These are phyloP conservation scores for Patellifolia procumbens DNA, from an alignment of 179 eudicot genomes.

Conservation along the genomic window DNA sequence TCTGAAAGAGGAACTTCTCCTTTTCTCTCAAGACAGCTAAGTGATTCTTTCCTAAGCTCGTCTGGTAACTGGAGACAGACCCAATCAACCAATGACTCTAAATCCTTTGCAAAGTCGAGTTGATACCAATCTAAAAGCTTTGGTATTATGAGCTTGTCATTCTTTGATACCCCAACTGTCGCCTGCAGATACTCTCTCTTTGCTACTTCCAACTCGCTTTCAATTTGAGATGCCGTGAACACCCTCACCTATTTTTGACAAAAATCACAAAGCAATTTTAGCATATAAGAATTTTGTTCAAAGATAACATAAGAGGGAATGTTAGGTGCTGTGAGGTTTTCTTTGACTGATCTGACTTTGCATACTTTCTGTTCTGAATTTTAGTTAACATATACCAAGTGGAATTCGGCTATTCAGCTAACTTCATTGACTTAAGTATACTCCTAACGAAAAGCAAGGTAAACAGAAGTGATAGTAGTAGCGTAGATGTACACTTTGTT, in stretches of 20 bases:
- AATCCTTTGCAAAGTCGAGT: slow-evolving; percentile 79
- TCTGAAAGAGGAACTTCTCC: slow-evolving; percentile 46
- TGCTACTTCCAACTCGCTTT: slow-evolving; percentile 75
- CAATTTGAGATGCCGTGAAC: slow-evolving; percentile 79
- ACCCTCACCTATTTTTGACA: slow-evolving; percentile 60
- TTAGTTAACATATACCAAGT: background rate
- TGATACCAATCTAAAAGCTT: slow-evolving; percentile 84
- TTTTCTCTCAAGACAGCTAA: slow-evolving; percentile 48
- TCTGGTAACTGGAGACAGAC: slow-evolving; percentile 76
- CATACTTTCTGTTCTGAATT: too few relatives aligned
- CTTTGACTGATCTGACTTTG: too few relatives aligned
- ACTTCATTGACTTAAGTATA: too few relatives aligned
- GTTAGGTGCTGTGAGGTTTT: background rate
- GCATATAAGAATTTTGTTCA: background rate
- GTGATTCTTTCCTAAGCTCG: slow-evolving; percentile 53
- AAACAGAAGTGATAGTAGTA: too few relatives aligned
- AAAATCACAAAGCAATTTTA: background rate
- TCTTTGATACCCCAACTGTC: slow-evolving; percentile 58
- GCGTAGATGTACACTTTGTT: too few relatives aligned
- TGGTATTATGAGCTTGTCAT: slow-evolving; percentile 58
- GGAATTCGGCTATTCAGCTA: too few relatives aligned
- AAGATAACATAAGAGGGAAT: background rate
- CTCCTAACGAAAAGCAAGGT: too few relatives aligned
- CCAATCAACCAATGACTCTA: slow-evolving; percentile 79
- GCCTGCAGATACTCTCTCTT: slow-evolving; percentile 85